phyloP scores from a whole-genome alignment of 495 filamentous ascomycete species.

The Staphylotrichum tortipilum region DNA sequence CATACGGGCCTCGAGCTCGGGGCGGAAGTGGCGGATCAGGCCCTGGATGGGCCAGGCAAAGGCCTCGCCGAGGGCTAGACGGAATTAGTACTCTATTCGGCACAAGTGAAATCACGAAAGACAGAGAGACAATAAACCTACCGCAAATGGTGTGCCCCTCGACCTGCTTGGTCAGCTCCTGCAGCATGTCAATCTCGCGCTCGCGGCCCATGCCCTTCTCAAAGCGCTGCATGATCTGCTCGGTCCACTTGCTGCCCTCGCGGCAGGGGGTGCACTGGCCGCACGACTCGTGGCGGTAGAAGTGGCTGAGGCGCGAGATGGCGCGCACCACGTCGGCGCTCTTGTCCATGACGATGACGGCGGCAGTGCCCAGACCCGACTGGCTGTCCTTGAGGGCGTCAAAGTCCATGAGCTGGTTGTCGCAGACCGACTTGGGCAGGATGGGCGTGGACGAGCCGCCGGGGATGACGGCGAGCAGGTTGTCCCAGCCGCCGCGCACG shows the following conservation, averaged over 20 bases:
- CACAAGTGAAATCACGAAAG: too few species aligned
- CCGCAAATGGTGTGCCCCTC: slow-evolving; percentile 98
- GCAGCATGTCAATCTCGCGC: slow-evolving; percentile 97
- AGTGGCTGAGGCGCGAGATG: slow-evolving; percentile 84
- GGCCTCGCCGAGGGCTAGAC: slow-evolving; percentile 76
- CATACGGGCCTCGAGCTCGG: slow-evolving; percentile 86
- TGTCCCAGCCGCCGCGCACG: slow-evolving; percentile 95
- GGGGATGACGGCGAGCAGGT: slow-evolving; percentile 88
- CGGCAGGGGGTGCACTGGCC: slow-evolving; percentile 98
- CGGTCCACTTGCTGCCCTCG: slow-evolving; percentile 95
- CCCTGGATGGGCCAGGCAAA: slow-evolving; percentile 99
- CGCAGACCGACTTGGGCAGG: slow-evolving; percentile 75
- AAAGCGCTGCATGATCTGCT: slow-evolving; percentile 96
- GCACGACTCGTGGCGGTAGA: slow-evolving; percentile 97
- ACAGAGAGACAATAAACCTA: slow-evolving; percentile 31
- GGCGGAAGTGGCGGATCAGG: slow-evolving; percentile 93
- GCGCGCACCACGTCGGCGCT: slow-evolving; percentile 88
- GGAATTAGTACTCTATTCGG: too few species aligned
- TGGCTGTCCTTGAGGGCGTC: slow-evolving; percentile 97
- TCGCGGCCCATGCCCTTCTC: slow-evolving; percentile 80
- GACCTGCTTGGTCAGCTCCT: slow-evolving; percentile 98
- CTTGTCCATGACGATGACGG: slow-evolving; percentile 99
- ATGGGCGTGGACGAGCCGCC: slow-evolving; percentile 96
- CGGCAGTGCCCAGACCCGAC: slow-evolving; percentile 93
- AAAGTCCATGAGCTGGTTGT: slow-evolving; percentile 97